Base-by-base conservation (phyloP, 192 early-diverging fungal species). In the Allomyces macrogynus region DNA sequence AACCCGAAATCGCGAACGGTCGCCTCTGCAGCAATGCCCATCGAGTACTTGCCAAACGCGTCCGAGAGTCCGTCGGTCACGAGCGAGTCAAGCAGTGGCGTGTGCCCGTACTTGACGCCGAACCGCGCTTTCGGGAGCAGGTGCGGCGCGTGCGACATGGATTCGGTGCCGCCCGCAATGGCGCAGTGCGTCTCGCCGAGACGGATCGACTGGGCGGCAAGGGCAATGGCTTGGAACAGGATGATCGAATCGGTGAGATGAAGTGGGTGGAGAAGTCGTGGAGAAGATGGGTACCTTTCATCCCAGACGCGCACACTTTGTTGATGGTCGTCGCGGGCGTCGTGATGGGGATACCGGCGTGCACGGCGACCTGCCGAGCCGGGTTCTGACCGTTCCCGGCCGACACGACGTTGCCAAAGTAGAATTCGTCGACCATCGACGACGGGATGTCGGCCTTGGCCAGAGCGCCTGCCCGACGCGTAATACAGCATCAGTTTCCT, bases 101-200 rank as follows among this genome's bases (percentile, higher is more conserved):
- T 73, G 63, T 86, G 72, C 54, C 88, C 88, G 66, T 86, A 90
- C 68, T 84, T 87, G 67, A 83, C 78, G 49, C 88, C 88, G 66
- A 84, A 83, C 62, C 88, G 85, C 68, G 81, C 81, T 67, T 86
- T 83, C 61, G 88, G 87, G 27, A 88, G 72, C 68, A 89, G 89
- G 78, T 86, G 89, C 22, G 88, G 88, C 40, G 84, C 82, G 67
- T 88, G 88, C 70, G 84, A 84, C 88, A 90, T 90, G 63, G 86
- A 87, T 70, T 90, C 88, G 32, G 81, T 77, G 60, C 88, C 88
- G 65, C 80, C 87, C 57, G 87, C 86, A 63, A 88, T 83, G 44
- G 81, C 77, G 42, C 80, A 68, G 73, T 77, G 61, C 27, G 60
- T 49, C 43, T 49, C 77, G 64, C 87, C 88, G 23, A 83, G 77